Percentiles rank a stretch among this genome's conserved stretches.
phyloP scores from a whole-genome alignment of 768 basidiomycete species.

The Mycena vulgaris region DNA sequence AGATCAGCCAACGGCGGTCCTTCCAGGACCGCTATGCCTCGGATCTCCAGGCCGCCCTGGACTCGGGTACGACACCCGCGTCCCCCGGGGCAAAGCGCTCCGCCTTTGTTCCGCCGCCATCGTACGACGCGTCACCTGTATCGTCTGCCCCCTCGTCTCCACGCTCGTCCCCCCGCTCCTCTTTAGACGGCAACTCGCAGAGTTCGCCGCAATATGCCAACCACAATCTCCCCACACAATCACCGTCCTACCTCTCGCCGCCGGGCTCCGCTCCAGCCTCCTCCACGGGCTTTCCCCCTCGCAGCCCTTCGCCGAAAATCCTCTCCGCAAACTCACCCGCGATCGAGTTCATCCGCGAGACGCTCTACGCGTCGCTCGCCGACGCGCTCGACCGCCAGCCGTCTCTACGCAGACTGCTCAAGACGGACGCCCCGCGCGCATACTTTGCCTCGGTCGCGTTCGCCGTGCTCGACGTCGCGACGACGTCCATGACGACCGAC shows the following conservation, averaged over 20 bases:
- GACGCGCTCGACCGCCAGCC: slow-evolving; percentile 74
- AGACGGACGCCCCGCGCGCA: slow-evolving; percentile 76
- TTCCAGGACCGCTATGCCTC: slow-evolving; percentile 86
- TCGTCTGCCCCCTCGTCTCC: slow-evolving; percentile 37
- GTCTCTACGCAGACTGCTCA: slow-evolving; percentile 69
- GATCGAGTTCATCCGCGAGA: slow-evolving; percentile 88
- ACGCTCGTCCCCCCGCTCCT: slow-evolving; percentile 32
- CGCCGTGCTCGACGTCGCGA: slow-evolving; percentile 80
- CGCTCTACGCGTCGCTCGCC: slow-evolving; percentile 85
- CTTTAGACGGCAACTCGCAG: slow-evolving; percentile 25
- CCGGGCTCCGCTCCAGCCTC: slow-evolving; percentile 44
- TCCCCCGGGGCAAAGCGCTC: slow-evolving; percentile 49
- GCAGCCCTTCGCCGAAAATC: slow-evolving; percentile 54
- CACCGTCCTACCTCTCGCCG: slow-evolving; percentile 49
- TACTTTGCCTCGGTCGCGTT: slow-evolving; percentile 84
- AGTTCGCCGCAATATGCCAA: slow-evolving; percentile 37
- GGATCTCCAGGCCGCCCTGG: slow-evolving; percentile 86
- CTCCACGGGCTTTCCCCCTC: slow-evolving; percentile 42
- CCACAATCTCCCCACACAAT: slow-evolving; percentile 42
- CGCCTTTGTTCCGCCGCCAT: slow-evolving; percentile 42
- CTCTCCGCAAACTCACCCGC: slow-evolving; percentile 69
- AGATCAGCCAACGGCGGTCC: slow-evolving; percentile 86
- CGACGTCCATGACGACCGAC: slow-evolving; percentile 62
- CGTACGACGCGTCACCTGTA: slow-evolving; percentile 38
- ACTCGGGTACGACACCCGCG: slow-evolving; percentile 63